Evolutionary conservation across 2,329 filamentous ascomycete genomes (phyloP).

Genomic region (Pseudogymnoascus sp.): DNA sequence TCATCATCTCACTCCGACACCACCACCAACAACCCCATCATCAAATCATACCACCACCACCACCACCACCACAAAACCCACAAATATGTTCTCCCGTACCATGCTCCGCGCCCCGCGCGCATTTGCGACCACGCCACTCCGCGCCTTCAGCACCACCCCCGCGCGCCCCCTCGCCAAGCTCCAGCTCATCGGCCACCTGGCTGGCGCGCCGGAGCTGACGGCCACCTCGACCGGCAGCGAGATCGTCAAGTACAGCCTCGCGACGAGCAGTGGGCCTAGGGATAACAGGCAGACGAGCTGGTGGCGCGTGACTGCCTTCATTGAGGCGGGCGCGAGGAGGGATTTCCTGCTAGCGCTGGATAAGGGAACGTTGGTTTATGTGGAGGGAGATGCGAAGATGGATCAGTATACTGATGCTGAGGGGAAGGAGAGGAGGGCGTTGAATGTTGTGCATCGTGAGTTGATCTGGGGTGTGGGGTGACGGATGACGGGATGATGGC

Average conservation of each 20-base stretch:
- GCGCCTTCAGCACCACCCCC: slow-evolving; percentile 67
- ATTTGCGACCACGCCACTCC: slow-evolving; percentile 39
- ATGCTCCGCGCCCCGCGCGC: slow-evolving; percentile 31
- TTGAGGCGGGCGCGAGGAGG: slow-evolving; percentile 56
- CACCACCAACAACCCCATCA: neutral
- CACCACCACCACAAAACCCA: neutral
- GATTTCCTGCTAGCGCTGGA: slow-evolving; percentile 66
- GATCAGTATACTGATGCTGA: slow-evolving; percentile 60
- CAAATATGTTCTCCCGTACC: slow-evolving; percentile 11
- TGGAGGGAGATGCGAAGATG: slow-evolving; percentile 77
- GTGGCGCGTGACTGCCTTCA: slow-evolving; percentile 74
- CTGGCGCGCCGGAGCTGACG: slow-evolving; percentile 66
- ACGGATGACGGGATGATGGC: neutral
- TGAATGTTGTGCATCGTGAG: slow-evolving; percentile 79
- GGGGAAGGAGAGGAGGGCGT: slow-evolving; percentile 54
- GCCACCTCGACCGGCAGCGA: slow-evolving; percentile 65
- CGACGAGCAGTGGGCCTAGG: slow-evolving; percentile 55
- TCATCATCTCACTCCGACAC: neutral
- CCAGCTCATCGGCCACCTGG: slow-evolving; percentile 80
- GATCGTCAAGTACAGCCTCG: slow-evolving; percentile 70
- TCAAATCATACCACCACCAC: neutral
- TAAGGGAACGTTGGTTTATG: slow-evolving; percentile 78
- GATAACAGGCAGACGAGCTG: slow-evolving; percentile 75
- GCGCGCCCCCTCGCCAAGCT: slow-evolving; percentile 65
- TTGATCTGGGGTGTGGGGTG: slow-evolving; percentile 19